Percentiles rank a stretch among this genome's conserved stretches.
Evolutionary conservation across 2,329 filamentous ascomycete species (phyloP).

Genomic region (Xenosphaeropsis pyriputrescens): DNA sequence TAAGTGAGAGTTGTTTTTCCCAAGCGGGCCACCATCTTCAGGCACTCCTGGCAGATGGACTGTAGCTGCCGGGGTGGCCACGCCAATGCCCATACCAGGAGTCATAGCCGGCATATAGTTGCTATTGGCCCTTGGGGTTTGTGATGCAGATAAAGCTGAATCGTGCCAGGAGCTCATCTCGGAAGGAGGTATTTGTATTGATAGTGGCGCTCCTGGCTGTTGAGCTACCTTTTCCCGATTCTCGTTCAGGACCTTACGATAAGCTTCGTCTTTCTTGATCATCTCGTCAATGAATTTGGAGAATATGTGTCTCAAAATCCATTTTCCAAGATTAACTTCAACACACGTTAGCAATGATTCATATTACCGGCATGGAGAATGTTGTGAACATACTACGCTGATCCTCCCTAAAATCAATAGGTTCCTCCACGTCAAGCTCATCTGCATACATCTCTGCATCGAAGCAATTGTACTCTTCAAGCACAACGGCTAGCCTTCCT

Average conservation of each 20-base stretch:
- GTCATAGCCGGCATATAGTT: conserved; percentile 47
- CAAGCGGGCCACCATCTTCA: conserved; percentile 33
- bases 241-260: conserved; percentile 55
- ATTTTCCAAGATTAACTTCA: conserved; percentile 86
- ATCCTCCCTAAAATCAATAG: conserved; percentile 77
- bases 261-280: conserved; percentile 62
- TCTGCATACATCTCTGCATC: conserved; percentile 97
- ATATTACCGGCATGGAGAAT: conserved; percentile 3
- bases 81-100: conserved; percentile 63
- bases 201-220: conserved; percentile 41
- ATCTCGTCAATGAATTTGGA: conserved; percentile 81
- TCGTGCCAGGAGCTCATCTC: conserved; percentile 20
- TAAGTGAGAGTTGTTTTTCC: conserved; percentile 38
- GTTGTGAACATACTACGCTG: conserved; percentile 58
- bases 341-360: conserved; percentile 9
- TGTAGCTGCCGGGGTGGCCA: conserved; percentile 48
- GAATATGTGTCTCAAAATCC: conserved; percentile 89
- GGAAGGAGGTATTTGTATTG: conserved; percentile 39
- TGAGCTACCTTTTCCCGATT: conserved; percentile 41
- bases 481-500: conserved; percentile 74
- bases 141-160: conserved; percentile 27
- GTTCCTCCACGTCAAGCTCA: conserved; percentile 59
- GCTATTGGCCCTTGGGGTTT: conserved; percentile 52
- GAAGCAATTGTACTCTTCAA: conserved; percentile 93
- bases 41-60: conserved; percentile 28